Evolutionary conservation across 495 filamentous ascomycete genomes (phyloP).

Genomic region (Lepraria neglecta): DNA sequence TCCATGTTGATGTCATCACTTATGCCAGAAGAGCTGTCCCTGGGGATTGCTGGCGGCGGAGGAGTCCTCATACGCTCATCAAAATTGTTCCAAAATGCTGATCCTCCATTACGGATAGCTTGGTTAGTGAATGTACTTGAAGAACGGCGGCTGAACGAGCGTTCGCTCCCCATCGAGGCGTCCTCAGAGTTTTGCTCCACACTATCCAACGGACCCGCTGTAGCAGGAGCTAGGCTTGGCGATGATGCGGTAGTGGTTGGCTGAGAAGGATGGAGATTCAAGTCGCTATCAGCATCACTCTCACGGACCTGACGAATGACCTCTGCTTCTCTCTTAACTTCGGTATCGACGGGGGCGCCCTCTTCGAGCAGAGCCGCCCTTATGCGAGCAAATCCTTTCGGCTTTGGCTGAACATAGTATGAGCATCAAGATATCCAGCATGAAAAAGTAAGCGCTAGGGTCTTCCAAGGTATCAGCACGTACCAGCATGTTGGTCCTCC

Average conservation of each 20-base stretch:
- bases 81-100: constrained; percentile 75
- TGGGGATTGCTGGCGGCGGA: constrained; percentile 53
- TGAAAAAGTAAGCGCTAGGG: neutral
- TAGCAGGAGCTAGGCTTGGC: constrained; percentile 28
- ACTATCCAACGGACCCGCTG: constrained; percentile 35
- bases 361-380: constrained; percentile 85
- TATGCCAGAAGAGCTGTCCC: constrained; percentile 53
- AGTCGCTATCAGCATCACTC: constrained; percentile 46
- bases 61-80: constrained; percentile 58
- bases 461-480: constrained; percentile 28
- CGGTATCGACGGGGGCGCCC: constrained; percentile 74
- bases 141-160: constrained; percentile 38
- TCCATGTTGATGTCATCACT: constrained; percentile 76
- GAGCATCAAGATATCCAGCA: constrained; percentile 11
- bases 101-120: constrained; percentile 60
- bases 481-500: constrained; percentile 83
- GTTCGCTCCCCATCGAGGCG: constrained; percentile 52
- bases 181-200: constrained; percentile 57
- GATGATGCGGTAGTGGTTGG: constrained; percentile 47
- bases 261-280: constrained; percentile 35
- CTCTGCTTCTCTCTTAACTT: constrained; percentile 86
- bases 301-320: constrained; percentile 91
- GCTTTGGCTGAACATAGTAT: constrained; percentile 64
- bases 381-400: constrained; percentile 89
- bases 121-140: constrained; percentile 66